Evolutionary conservation across 768 basidiomycete genomes (phyloP), one percentile per base, ranked within the genome.

Genomic region (Hirschioporus abietinus): DNA sequence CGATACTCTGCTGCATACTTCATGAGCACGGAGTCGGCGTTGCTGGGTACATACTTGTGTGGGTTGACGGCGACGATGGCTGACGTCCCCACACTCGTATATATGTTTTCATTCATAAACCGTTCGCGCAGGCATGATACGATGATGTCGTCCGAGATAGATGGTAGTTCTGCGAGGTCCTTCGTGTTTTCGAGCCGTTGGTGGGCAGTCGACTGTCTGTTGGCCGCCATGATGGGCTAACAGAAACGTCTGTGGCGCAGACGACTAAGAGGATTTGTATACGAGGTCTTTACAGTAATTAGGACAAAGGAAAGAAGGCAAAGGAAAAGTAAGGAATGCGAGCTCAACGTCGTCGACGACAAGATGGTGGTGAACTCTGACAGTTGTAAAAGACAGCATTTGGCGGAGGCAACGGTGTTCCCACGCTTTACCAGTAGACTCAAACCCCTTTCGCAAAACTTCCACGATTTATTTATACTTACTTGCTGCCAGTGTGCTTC

Each of bases 51-150:
- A 71, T 93, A 95, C 76, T 96, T 95, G 82, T 96, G 92, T 0
- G 96, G 95, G 77, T 99, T 99, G 71, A 98, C 82, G 34, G 91
- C 91, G 68, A 98, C 88, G 70, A 97, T 80, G 8, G 83, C 82
- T 30, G 87, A 87, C 6, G 90, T 79, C 63, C 92, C 90, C 69
- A 94, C 73, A 71, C 71, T 79, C 61, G 93, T 93, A 79, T 95
- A 95, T 71, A 93, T 88, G 70, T 79, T 83, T 80, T 95, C 93
- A 1, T 87, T 79, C 85, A 93, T 88, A 78, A 95, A 95, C 18
- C 93, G 85, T 74, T 95, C 93, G 35, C 93, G 88, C 68, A 96
- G 84, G 71, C 90, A 90, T 68, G 91, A 84, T 67, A 93, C 91
- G 75, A 95, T 87, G 75, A 88, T 82, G 75, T 95, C 93, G 81